phyloP scores from a whole-genome alignment of 352 stramenopile species.

The Globisporangium rhizosaccharum region DNA sequence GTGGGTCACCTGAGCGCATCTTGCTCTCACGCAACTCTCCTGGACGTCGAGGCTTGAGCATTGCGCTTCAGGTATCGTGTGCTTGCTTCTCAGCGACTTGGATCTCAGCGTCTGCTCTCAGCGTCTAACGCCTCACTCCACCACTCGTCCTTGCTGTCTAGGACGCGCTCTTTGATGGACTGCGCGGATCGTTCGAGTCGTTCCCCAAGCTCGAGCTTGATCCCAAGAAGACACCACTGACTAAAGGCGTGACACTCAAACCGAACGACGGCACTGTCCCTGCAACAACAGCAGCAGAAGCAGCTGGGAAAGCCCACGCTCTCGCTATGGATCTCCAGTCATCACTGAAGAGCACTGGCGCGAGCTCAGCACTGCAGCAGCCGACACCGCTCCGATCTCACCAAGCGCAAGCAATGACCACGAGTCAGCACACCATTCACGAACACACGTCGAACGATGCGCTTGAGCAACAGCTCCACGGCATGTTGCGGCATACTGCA shows the following conservation, averaged over 20 bases:
- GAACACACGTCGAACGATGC: slow-evolving; percentile 15
- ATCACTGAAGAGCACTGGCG: background rate
- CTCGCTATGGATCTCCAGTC: background rate
- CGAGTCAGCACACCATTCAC: background rate
- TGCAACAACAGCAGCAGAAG: background rate
- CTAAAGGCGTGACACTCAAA: slow-evolving; percentile 41
- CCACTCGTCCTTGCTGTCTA: background rate
- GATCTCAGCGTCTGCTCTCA: background rate
- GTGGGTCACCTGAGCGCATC: background rate
- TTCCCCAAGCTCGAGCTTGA: slow-evolving; percentile 39
- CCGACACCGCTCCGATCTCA: background rate
- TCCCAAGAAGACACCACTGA: slow-evolving; percentile 30
- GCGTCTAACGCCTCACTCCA: background rate
- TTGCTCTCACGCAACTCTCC: slow-evolving; percentile 5
- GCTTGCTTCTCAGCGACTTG: background rate
- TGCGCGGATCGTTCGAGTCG: slow-evolving; percentile 30
- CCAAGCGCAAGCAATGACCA: background rate
- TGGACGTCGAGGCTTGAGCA: background rate
- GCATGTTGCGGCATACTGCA: slow-evolving; percentile 3
- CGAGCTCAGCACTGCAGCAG: background rate
- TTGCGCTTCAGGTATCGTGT: slow-evolving; percentile 1
- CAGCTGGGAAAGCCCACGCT: background rate
- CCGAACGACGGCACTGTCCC: slow-evolving; percentile 5
- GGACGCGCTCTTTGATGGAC: slow-evolving; percentile 27
- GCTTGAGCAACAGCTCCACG: slow-evolving; percentile 14